A percentile compares a stretch with the other conserved stretches of the same genome.
Evolutionary conservation across 345 rosid species (phyloP).

Genomic region (Gossypium sturtianum): DNA sequence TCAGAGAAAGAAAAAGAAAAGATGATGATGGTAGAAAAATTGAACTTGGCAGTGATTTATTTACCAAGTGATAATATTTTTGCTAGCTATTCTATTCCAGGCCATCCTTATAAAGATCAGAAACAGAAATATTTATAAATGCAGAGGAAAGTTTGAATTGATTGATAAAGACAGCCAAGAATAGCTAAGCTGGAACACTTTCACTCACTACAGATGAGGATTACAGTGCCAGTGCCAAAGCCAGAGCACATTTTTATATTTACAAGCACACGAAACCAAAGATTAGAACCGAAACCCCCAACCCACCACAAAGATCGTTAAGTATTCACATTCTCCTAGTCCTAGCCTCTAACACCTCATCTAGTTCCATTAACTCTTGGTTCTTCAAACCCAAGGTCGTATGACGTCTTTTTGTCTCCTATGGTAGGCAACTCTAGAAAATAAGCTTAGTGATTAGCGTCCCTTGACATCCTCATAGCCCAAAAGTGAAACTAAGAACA

Average conservation of each 20-base stretch:
- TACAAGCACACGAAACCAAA: slow-evolving; percentile 20
- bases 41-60: too few species aligned
- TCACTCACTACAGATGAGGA: slow-evolving; percentile 7
- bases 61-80: too few species aligned
- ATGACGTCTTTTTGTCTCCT: not conserved
- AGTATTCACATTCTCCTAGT: slow-evolving; percentile 27
- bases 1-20: too few species aligned
- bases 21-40: too few species aligned
- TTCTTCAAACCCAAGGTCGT: slow-evolving; percentile 11
- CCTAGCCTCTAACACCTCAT: slow-evolving; percentile 11
- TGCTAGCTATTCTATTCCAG: too few species aligned
- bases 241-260: slow-evolving; percentile 19
- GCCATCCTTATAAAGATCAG: not conserved
- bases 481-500: not conserved
- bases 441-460: not conserved
- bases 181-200: too few species aligned
- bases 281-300: not conserved
- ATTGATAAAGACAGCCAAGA: too few species aligned
- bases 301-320: slow-evolving; percentile 12
- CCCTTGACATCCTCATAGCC: not conserved
- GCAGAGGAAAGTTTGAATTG: not conserved
- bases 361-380: slow-evolving; percentile 6
- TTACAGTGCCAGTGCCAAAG: slow-evolving; percentile 15
- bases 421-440: not conserved
- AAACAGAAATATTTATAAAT: not conserved